Base-by-base conservation (phyloP, 805 yeast species). In the Ogataea trehaloabstinens region DNA sequence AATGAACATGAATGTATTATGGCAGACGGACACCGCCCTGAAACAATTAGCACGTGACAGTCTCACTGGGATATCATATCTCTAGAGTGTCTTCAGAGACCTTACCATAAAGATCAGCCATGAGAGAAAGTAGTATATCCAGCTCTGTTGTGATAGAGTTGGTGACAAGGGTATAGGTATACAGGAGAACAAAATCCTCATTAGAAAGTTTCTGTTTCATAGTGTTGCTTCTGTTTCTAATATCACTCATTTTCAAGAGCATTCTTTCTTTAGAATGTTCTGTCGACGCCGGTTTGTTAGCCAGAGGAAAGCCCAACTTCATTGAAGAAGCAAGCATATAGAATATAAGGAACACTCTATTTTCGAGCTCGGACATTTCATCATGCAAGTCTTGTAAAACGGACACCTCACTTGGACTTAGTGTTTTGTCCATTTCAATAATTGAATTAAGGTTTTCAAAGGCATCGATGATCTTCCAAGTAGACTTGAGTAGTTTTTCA, bases 261-360 rank as follows among this genome's bases (percentile, higher is more conserved):
- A 86, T 68, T 24, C 89, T 60, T 44, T 81, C 86, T 49, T 80
- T 76, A 0, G 93, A 82, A 54, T 82, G 85, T 30, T 76, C 85
- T 0, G 88, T 82, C 0, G 86, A 79, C 0, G 93, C 91, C 1
- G 90, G 82, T 48, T 80, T 80, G 18, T 73, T 76, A 0, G 95
- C 95, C 18, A 86, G 55, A 2, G 95, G 95, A 40, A 85, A 77
- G 3, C 89, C 88, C 7, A 86, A 64, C 30, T 78, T 73, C 65
- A 86, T 68, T 0, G 95, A 84, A 8, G 91, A 79, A 2, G 95
- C 80, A 12, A 82, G 63, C 82, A 81, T 80, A 63, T 87, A 87
- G 56, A 86, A 86, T 5, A 83, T 78, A 42, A 86, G 63, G 47
- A 86, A 86, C 2, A 86, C 74, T 15, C 91, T 61, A 45, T 81